Percentiles rank a stretch among this genome's conserved stretches.
phyloP scores from a whole-genome alignment of 139 green algal species.

The Chlamydomonas sphaeroides region DNA sequence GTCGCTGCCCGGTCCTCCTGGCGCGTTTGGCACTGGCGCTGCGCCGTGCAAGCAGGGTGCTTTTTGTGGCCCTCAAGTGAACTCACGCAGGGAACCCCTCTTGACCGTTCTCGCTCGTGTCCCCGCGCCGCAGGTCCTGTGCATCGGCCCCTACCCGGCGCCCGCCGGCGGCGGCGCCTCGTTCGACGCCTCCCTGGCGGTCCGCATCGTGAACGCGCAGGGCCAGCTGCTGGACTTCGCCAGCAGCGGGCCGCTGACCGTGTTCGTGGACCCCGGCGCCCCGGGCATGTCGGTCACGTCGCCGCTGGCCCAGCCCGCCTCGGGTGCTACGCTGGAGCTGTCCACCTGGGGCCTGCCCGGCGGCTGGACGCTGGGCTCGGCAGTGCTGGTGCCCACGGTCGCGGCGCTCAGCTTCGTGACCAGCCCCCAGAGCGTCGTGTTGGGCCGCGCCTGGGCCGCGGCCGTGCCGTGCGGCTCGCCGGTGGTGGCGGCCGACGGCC shows the following conservation, averaged over 20 bases:
- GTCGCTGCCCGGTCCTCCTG: no score
- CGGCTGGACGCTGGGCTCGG: neutral
- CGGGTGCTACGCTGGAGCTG: neutral
- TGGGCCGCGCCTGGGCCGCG: neutral
- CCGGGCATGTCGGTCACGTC: neutral
- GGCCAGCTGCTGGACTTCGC: neutral
- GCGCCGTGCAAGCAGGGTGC: no score
- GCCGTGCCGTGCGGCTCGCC: neutral
- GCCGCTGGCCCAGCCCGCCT: neutral
- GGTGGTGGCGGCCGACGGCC: neutral
- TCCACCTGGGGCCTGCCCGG: neutral
- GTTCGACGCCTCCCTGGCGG: neutral
- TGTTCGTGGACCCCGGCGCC: neutral
- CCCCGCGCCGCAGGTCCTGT: conserved; percentile 1
- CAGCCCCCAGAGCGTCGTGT: no score
- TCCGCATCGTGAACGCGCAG: neutral
- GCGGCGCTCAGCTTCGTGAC: neutral
- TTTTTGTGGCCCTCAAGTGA: no score
- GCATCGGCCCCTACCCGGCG: neutral
- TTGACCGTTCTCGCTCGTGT: no score
- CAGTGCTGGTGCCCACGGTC: neutral
- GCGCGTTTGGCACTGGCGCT: no score
- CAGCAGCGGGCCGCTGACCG: neutral
- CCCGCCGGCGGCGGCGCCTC: neutral
- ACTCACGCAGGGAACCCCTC: no score